phyloP scores from a whole-genome alignment of 768 basidiomycete species.

The Pleurotus tuber-regium region DNA sequence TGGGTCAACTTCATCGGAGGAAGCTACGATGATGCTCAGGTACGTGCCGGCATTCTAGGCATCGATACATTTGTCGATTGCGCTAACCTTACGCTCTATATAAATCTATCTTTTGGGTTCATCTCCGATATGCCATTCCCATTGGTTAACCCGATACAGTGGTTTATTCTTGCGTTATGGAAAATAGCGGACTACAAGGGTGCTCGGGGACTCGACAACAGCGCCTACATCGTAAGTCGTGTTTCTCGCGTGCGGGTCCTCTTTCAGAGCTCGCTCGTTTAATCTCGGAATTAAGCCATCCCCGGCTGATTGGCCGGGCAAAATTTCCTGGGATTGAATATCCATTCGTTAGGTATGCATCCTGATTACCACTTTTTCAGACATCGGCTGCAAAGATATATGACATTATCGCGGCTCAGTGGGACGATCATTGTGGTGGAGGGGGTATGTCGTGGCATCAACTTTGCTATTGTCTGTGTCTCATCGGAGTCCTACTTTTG shows the following conservation, averaged over 20 bases:
- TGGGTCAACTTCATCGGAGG: slow-evolving; percentile 45
- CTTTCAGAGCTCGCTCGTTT: background rate
- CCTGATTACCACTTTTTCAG: too few species aligned
- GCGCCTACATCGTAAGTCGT: slow-evolving; percentile 26
- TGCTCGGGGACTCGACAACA: slow-evolving; percentile 31
- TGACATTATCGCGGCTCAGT: slow-evolving; percentile 47
- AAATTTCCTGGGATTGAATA: too few species aligned
- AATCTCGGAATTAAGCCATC: too few species aligned
- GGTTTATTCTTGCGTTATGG: slow-evolving; percentile 57
- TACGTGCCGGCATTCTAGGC: background rate
- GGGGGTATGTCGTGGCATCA: slow-evolving; percentile 34
- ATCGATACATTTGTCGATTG: background rate
- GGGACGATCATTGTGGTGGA: slow-evolving; percentile 50
- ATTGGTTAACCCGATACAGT: slow-evolving; percentile 29
- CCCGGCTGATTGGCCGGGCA: slow-evolving; percentile 3
- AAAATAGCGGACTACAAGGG: slow-evolving; percentile 55
- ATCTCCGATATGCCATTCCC: background rate
- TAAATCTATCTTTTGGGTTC: background rate
- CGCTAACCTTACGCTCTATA: background rate
- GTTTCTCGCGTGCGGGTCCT: background rate
- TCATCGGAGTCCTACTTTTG: background rate
- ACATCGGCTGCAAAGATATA: slow-evolving; percentile 47
- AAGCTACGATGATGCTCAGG: slow-evolving; percentile 54
- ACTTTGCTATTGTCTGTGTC: background rate
- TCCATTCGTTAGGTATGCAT: too few species aligned